Conservation (phyloP, 768 basidiomycete species). For the Rossbeevera mucosa region DNA sequence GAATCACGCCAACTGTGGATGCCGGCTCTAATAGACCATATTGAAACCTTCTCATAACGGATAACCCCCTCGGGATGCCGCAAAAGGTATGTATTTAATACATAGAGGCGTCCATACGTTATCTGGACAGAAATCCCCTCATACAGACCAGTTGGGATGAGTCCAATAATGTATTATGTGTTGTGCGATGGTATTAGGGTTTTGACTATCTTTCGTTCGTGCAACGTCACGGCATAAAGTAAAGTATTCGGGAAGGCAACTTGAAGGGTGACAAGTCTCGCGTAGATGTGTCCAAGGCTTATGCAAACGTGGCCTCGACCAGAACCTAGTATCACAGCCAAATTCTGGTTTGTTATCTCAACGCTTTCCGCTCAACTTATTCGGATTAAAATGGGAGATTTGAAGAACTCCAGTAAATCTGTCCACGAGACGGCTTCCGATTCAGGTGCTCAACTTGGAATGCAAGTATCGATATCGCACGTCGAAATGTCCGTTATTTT, state of each 20-base stretch:
- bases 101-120: too few species aligned
- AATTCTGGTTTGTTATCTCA: not conserved
- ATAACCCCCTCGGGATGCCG: not conserved
- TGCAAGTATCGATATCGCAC: not conserved
- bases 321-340: not conserved
- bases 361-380: not conserved
- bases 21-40: not conserved
- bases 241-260: not conserved
- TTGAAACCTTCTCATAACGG: not conserved
- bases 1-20: not conserved
- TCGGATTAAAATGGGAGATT: conserved; percentile 4
- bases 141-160: too few species aligned
- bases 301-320: not conserved
- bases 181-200: not conserved
- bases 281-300: not conserved
- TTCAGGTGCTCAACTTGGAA: not conserved
- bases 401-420: not conserved
- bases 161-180: too few species aligned
- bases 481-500: conserved; percentile 21
- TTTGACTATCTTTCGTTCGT: not conserved
- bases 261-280: not conserved
- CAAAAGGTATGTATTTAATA: not conserved
- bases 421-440: conserved; percentile 1
- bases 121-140: too few species aligned
- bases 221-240: not conserved